These are phyloP conservation scores for Sporisorium exsertum DNA, from an alignment of 1,284 basidiomycete species.

Conservation along the genomic window DNA sequence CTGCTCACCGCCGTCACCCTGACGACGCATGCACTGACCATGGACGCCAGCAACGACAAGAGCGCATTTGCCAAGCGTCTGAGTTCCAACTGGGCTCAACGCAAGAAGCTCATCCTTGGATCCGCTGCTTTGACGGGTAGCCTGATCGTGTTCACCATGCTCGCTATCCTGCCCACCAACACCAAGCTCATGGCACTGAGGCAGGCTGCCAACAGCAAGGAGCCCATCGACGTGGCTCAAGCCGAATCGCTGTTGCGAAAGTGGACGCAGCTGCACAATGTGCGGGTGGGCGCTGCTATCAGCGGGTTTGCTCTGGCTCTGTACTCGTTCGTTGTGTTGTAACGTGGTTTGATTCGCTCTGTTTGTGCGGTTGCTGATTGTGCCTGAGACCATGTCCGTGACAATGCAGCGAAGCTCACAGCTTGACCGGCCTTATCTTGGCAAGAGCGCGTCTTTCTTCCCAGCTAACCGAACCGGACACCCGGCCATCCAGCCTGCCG, in stretches of 20 bases:
- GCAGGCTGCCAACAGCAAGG: conserved; percentile 27
- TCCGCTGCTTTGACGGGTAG: conserved; percentile 26
- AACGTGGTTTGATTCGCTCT: not conserved
- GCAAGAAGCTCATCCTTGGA: conserved; percentile 22
- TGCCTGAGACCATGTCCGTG: not conserved
- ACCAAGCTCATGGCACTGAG: conserved; percentile 29
- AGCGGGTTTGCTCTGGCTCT: conserved; percentile 23
- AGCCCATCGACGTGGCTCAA: conserved; percentile 16
- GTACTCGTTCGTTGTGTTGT: conserved; percentile 28
- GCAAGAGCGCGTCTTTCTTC: not conserved
- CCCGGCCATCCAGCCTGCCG: conserved; percentile 5
- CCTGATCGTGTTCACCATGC: conserved; percentile 23
- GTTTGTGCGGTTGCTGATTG: not conserved
- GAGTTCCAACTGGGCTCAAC: conserved; percentile 17
- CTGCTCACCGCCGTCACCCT: conserved; percentile 16
- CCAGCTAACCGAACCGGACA: conserved; percentile 10
- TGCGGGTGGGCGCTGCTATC: conserved; percentile 28
- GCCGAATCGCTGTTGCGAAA: conserved; percentile 19
- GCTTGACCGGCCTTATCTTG: conserved; percentile 5
- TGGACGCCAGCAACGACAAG: conserved; percentile 10
- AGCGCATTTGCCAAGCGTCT: conserved; percentile 11
- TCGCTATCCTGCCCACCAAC: conserved; percentile 34
- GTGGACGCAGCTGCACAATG: conserved; percentile 44
- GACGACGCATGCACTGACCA: conserved; percentile 15
- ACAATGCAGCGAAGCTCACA: not conserved